Evolutionary conservation across 2,329 filamentous ascomycete genomes (phyloP).

Genomic region (Pseudopyricularia cyperi): DNA sequence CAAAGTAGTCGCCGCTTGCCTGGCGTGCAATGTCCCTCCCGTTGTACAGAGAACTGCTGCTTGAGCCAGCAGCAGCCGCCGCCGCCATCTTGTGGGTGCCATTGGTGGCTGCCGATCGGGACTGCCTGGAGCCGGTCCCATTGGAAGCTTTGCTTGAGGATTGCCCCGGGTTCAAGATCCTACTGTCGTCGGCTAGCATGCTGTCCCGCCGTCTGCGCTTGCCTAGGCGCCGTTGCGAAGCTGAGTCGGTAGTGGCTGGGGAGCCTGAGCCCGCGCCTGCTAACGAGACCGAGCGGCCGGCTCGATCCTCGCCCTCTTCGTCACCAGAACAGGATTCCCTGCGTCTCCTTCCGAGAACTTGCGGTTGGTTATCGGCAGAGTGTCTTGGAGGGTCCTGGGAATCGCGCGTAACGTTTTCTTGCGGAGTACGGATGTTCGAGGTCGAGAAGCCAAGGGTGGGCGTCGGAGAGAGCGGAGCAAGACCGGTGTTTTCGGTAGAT

Average conservation of each 20-base stretch:
- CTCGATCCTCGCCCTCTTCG: neutral
- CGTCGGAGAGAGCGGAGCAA: neutral
- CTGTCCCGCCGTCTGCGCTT: conserved; percentile 2
- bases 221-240: neutral
- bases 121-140: neutral
- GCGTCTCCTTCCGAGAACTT: conserved; percentile 2
- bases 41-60: neutral
- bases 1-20: conserved; percentile 43
- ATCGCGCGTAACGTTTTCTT: neutral
- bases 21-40: neutral
- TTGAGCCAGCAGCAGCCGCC: neutral
- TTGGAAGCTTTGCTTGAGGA: neutral
- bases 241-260: neutral
- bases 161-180: neutral
- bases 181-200: conserved; percentile 2
- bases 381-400: neutral
- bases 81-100: neutral
- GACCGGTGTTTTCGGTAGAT: neutral
- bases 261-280: neutral
- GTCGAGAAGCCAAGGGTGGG: neutral
- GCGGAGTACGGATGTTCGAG: neutral
- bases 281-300: neutral
- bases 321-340: neutral
- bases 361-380: neutral
- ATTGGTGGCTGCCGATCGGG: neutral